Conservation (phyloP, 139 green algal genomes). For the Haematococcus lacustris region DNA sequence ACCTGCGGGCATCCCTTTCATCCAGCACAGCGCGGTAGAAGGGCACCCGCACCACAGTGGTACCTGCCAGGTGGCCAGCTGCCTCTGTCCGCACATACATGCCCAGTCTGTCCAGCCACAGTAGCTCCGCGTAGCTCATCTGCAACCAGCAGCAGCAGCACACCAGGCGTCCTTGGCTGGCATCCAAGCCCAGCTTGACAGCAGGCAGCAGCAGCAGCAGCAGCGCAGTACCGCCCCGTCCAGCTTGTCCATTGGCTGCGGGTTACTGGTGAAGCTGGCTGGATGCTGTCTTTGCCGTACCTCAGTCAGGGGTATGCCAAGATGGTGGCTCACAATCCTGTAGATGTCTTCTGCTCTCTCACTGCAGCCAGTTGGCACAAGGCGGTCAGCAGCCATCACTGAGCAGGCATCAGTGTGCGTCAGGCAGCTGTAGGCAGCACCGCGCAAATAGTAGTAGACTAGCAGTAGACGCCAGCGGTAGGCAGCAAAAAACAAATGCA, state of each 20-base stretch:
- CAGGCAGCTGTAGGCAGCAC: not conserved
- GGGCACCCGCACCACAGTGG: constrained; percentile 44
- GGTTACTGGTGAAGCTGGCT: not conserved
- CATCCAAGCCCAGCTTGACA: not conserved
- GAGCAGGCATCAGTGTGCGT: no score
- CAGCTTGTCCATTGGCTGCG: not conserved
- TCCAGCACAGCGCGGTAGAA: constrained; percentile 70
- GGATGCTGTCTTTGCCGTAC: constrained; percentile 12
- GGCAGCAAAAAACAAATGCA: not conserved
- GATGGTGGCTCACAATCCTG: constrained; percentile 48
- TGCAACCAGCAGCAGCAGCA: constrained; percentile 18
- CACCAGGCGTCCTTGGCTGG: not conserved
- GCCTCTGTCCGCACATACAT: constrained; percentile 59
- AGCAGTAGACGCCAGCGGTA: not conserved
- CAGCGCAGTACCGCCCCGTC: not conserved
- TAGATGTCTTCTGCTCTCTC: constrained; percentile 76
- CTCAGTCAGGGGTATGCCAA: constrained; percentile 39
- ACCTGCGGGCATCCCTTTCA: constrained; percentile 64
- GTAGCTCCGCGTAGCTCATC: constrained; percentile 68
- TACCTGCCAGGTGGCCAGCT: constrained; percentile 9
- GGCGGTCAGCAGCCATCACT: no score
- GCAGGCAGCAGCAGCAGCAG: not conserved
- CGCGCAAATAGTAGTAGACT: not conserved
- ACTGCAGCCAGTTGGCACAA: constrained; percentile 14
- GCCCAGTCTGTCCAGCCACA: constrained; percentile 81